Evolutionary conservation across 495 filamentous ascomycete genomes (phyloP), one percentile per base, ranked within the genome.

Genomic region (Tuber magnatum): DNA sequence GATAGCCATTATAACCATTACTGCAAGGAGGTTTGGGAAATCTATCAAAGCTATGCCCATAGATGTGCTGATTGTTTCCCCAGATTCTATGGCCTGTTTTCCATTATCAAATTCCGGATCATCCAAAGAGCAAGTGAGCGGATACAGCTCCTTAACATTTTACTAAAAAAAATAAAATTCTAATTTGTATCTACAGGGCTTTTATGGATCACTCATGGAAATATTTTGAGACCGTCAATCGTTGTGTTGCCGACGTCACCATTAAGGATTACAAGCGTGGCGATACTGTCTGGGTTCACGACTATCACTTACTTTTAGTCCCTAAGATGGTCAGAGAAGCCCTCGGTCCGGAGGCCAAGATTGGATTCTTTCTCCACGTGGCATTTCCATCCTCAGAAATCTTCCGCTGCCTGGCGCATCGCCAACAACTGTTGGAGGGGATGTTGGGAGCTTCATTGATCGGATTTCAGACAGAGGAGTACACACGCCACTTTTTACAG

Each of bases 191-290:
- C 16, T 39, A 1, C 40, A 82, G 81, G 40, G 94, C 94, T 0
- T 97, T 97, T 81, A 90, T 94, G 82, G 94, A 97, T 81, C 94
- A 97, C 80, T 97, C 93, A 2, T 97, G 93, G 93, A 88, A 93
- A 80, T 97, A 93, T 84, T 97, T 97, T 81, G 91, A 93, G 74
- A 92, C 91, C 61, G 85, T 97, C 80, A 97, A 97, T 84, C 90
- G 94, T 83, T 92, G 90, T 5, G 96, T 97, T 83, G 94, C 94
- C 8, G 91, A 97, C 80, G 90, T 89, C 80, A 93, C 97, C 72
- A 88, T 95, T 43, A 90, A 90, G 83, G 92, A 92, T 84, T 97
- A 94, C 89, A 97, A 97, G 84, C 89, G 91, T 7, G 93, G 92
- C 40, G 94, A 97, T 83, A 88, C 89, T 48, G 92, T 97, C 74